phyloP scores from a whole-genome alignment of 2,329 filamentous ascomycete species.

The Lasiodiplodia sp. region DNA sequence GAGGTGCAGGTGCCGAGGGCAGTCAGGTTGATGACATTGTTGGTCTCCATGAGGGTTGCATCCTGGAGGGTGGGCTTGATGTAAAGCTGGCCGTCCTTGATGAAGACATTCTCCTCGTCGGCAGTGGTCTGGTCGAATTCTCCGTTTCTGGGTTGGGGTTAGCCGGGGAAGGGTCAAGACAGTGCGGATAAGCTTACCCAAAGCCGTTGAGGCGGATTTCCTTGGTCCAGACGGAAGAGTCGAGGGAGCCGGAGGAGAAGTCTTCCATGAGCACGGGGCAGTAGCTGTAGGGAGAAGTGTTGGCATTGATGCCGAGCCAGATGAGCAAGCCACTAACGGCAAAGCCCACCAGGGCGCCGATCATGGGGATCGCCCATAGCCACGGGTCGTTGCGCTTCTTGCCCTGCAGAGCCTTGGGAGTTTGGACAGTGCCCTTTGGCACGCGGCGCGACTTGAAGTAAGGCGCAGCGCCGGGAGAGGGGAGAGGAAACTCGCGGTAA shows the following conservation, averaged over 20 bases:
- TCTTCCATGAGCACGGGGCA: constrained; percentile 24
- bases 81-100: constrained; percentile 48
- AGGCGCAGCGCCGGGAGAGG: constrained; percentile 10
- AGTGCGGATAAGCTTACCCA: constrained; percentile 34
- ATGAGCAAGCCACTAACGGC: constrained; percentile 15
- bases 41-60: constrained; percentile 34
- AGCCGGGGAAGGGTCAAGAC: not conserved
- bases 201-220: constrained; percentile 55
- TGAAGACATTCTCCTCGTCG: constrained; percentile 59
- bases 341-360: constrained; percentile 16
- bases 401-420: constrained; percentile 13
- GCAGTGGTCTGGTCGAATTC: constrained; percentile 64
- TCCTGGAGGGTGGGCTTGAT: constrained; percentile 30
- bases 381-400: constrained; percentile 20
- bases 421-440: constrained; percentile 22
- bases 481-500: not conserved
- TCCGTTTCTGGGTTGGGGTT: constrained; percentile 42
- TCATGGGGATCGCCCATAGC: constrained; percentile 25
- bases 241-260: constrained; percentile 26
- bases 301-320: constrained; percentile 1
- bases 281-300: constrained; percentile 14
- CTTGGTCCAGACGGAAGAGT: constrained; percentile 55
- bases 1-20: constrained; percentile 25
- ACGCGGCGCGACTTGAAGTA: constrained; percentile 21
- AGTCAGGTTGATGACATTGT: constrained; percentile 53